phyloP scores from a whole-genome alignment of 129 eudicot genomes.

The Centaurea solstitialis region DNA sequence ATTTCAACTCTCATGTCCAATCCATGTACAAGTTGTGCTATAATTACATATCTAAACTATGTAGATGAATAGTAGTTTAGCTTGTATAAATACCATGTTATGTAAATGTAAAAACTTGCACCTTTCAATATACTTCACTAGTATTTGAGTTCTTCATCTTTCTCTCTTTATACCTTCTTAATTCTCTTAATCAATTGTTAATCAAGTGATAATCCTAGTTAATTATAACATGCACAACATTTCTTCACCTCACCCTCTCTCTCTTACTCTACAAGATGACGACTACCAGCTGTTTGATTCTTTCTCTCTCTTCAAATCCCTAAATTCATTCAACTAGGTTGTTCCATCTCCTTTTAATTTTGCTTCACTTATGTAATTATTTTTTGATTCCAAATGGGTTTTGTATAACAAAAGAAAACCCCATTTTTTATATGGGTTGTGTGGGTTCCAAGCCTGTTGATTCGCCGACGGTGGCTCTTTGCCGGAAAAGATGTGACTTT shows the following conservation, averaged over 20 bases:
- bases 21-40: too few species aligned
- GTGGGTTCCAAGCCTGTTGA: conserved; percentile 77
- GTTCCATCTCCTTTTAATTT: not conserved
- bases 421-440: conserved; percentile 64
- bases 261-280: conserved; percentile 43
- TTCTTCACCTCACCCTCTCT: conserved; percentile 23
- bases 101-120: too few species aligned
- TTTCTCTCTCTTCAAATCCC: conserved; percentile 28
- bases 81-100: too few species aligned
- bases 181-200: too few species aligned
- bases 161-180: too few species aligned
- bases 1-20: too few species aligned
- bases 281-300: conserved; percentile 46
- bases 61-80: too few species aligned
- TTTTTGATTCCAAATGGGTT: conserved; percentile 6
- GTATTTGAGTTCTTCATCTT: too few species aligned
- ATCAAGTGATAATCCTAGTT: too few species aligned
- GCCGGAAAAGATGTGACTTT: conserved; percentile 63
- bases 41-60: too few species aligned
- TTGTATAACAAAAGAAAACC: not conserved
- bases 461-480: conserved; percentile 63
- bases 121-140: too few species aligned
- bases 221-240: not conserved
- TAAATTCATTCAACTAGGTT: conserved; percentile 15
- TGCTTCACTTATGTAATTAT: conserved; percentile 4